Evolutionary conservation across 2,329 filamentous ascomycete genomes (phyloP), one percentile per base, ranked within the genome.

Genomic region (Allantophomopsis cytisporea): DNA sequence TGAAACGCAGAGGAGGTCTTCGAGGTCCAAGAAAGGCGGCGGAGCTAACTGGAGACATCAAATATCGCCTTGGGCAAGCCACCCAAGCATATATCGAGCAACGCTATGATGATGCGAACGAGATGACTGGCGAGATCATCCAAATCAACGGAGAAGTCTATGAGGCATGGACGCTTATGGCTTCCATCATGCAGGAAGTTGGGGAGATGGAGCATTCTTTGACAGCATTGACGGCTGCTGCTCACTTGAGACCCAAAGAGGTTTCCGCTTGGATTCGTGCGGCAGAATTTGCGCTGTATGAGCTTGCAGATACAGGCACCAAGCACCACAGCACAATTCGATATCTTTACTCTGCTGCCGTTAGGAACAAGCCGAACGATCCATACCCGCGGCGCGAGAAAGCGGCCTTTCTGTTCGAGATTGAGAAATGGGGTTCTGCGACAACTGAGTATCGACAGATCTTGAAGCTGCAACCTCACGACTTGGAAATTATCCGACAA

Each of bases 31-130:
- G 60, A 20, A 75, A 77, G 53, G 70, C 75, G 17, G 76, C 73
- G 7, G 80, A 83, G 53, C 80, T 78, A 13, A 73, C 78, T 35
- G 75, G 70, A 32, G 78, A 86, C 48, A 83, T 87, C 55, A 84
- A 80, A 50, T 65, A 72, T 32, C 65, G 79, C 33, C 66, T 87
- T 37, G 69, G 71, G 36, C 66, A 72, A 51, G 83, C 83, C 3
- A 83, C 77, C 42, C 68, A 78, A 43, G 73, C 76, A 4, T 87
- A 79, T 51, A 65, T 85, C 42, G 64, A 69, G 8, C 65, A 69
- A 18, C 66, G 79, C 15, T 76, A 79, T 45, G 66, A 73, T 5
- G 62, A 67, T 32, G 78, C 81, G 5, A 61, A 76, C 30, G 66
- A 69, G 13, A 61, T 72, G 16, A 69, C 75, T 7, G 66, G 69